Evolutionary conservation across 768 basidiomycete genomes (phyloP).

Genomic region (Austroboletus eburneus): DNA sequence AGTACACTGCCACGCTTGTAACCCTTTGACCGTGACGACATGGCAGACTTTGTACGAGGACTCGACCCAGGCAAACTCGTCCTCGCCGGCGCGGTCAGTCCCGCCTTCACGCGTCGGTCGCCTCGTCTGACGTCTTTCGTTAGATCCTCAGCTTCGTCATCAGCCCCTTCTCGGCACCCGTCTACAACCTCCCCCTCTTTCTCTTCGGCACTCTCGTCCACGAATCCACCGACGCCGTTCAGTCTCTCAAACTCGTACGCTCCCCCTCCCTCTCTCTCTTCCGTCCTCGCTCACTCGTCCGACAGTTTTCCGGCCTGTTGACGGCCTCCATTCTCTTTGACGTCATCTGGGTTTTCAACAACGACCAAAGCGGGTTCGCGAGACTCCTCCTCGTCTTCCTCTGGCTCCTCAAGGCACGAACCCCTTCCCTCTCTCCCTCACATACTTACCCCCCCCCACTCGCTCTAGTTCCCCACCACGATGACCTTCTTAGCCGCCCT

Average conservation of each 20-base stretch:
- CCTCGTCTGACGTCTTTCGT: neutral
- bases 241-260: slow-evolving; percentile 59
- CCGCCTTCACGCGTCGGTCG: too few relatives aligned
- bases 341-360: slow-evolving; percentile 60
- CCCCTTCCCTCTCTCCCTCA: too few relatives aligned
- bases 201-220: slow-evolving; percentile 73
- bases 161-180: slow-evolving; percentile 51
- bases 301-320: slow-evolving; percentile 63
- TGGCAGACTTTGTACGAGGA: slow-evolving; percentile 64
- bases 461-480: slow-evolving; percentile 54
- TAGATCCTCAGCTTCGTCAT: slow-evolving; percentile 62
- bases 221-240: slow-evolving; percentile 60
- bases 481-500: slow-evolving; percentile 47
- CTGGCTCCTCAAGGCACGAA: slow-evolving; percentile 52
- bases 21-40: slow-evolving; percentile 9
- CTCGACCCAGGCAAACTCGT: slow-evolving; percentile 73
- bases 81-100: slow-evolving; percentile 54
- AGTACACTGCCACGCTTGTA: neutral
- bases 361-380: slow-evolving; percentile 53
- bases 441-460: neutral
- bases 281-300: neutral
- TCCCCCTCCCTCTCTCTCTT: neutral
- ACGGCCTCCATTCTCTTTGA: slow-evolving; percentile 62
- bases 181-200: slow-evolving; percentile 81
- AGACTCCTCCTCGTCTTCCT: slow-evolving; percentile 52